Evolutionary conservation across 1,139 yeast genomes (phyloP).

Genomic region (Sugiyamaella xylanicola): DNA sequence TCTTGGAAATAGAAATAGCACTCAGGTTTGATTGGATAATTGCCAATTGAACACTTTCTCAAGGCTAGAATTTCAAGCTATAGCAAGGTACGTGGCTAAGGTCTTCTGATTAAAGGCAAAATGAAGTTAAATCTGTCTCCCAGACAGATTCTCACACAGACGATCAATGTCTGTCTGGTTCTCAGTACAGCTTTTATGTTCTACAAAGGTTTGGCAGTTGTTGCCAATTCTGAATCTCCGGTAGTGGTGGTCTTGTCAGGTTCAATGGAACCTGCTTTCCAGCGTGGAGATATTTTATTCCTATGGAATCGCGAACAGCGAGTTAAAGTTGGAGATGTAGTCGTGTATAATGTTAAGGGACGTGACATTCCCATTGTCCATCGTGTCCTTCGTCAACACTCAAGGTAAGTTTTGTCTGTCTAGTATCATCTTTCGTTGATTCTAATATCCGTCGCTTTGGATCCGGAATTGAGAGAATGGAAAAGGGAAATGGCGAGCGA

Average conservation of each 20-base stretch:
- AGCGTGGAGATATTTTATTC: constrained; percentile 91
- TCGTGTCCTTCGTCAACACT: constrained; percentile 83
- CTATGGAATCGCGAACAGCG: constrained; percentile 79
- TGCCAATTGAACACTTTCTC: no score
- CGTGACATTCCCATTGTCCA: constrained; percentile 93
- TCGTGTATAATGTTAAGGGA: constrained; percentile 85
- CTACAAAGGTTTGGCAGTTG: constrained; percentile 81
- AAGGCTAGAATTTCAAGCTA: no score
- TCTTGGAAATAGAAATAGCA: no score
- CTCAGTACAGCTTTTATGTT: constrained; percentile 88
- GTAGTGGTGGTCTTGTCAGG: constrained; percentile 96
- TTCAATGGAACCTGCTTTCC: constrained; percentile 99
- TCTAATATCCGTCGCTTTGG: not conserved
- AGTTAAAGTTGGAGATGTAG: constrained; percentile 88
- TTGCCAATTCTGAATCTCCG: constrained; percentile 87
- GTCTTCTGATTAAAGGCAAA: no score
- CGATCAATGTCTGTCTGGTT: constrained; percentile 72
- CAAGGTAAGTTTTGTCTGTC: constrained; percentile 33
- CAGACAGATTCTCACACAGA: constrained; percentile 50
- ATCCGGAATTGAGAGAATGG: not conserved
- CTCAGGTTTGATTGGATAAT: no score
- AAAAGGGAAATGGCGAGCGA: no score
- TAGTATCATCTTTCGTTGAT: not conserved
- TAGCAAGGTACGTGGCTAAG: no score
- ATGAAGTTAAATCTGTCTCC: constrained; percentile 28